Conservation (phyloP, 108 stramenopile genomes). For the Schizochytrium sp. region DNA sequence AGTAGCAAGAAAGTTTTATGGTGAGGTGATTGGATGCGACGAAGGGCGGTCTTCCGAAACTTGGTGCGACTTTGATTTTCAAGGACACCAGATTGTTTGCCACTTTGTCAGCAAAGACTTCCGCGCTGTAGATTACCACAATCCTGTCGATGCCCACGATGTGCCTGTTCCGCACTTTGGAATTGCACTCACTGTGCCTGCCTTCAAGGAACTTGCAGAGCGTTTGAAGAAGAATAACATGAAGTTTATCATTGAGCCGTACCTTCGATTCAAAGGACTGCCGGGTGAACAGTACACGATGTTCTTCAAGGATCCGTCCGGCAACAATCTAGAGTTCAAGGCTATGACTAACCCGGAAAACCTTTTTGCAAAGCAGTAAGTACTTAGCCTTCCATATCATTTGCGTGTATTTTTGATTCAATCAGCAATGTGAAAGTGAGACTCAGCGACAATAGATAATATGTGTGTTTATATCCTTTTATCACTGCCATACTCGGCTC, state of each 20-base stretch:
- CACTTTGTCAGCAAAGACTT: conserved; percentile 94
- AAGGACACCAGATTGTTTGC: conserved; percentile 95
- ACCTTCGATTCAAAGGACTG: conserved; percentile 88
- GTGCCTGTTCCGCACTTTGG: conserved; percentile 98
- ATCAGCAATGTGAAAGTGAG: no score
- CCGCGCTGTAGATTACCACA: conserved; percentile 91
- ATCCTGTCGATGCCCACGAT: conserved; percentile 98
- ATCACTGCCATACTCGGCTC: no score
- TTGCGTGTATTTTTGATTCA: no score
- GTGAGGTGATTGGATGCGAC: conserved; percentile 84
- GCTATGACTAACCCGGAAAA: conserved; percentile 94
- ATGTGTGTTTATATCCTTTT: no score
- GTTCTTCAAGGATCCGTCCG: conserved; percentile 95
- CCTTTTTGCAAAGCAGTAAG: conserved; percentile 90
- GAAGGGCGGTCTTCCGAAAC: conserved; percentile 89
- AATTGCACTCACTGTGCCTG: conserved; percentile 86
- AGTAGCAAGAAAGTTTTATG: conserved; percentile 90
- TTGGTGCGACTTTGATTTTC: conserved; percentile 95
- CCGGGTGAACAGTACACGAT: conserved; percentile 97
- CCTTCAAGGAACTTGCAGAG: conserved; percentile 87
- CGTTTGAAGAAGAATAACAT: conserved; percentile 80
- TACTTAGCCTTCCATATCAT: not conserved
- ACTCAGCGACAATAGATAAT: no score
- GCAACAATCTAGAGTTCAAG: conserved; percentile 98
- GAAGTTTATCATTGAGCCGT: conserved; percentile 92